Conservation (phyloP, 192 early-diverging fungal genomes). For the Backusella liffmaniae region DNA sequence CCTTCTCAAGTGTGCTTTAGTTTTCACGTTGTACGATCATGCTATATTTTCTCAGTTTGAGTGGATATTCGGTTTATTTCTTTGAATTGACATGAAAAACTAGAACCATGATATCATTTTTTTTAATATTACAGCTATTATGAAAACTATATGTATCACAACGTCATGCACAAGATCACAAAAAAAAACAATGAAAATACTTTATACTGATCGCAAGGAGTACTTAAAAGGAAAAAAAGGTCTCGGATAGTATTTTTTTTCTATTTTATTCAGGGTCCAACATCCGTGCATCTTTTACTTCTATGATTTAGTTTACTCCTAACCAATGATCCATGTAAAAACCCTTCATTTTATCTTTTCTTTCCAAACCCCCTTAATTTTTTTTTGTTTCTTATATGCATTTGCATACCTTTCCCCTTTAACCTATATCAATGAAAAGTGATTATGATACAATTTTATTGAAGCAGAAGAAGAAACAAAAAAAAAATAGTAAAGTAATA, state of each 20-base stretch:
- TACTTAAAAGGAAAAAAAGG: slow-evolving; percentile 2
- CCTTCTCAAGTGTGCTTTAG: neutral
- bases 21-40: neutral
- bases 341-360: neutral
- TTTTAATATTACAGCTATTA: neutral
- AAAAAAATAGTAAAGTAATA: neutral
- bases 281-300: slow-evolving; percentile 9
- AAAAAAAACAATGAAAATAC: neutral
- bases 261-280: slow-evolving; percentile 2
- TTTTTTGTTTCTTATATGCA: slow-evolving; percentile 2
- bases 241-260: neutral
- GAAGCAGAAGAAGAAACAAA: neutral
- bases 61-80: neutral
- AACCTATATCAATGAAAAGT: slow-evolving; percentile 1
- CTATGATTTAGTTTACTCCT: neutral
- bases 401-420: slow-evolving; percentile 1
- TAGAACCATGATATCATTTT: neutral
- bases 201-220: neutral
- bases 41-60: neutral
- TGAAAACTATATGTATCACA: neutral
- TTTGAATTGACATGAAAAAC: neutral
- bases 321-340: neutral
- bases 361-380: neutral
- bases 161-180: neutral
- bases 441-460: neutral